Conservation (phyloP, 2,329 filamentous ascomycete genomes). For the Colletotrichum siamense region DNA sequence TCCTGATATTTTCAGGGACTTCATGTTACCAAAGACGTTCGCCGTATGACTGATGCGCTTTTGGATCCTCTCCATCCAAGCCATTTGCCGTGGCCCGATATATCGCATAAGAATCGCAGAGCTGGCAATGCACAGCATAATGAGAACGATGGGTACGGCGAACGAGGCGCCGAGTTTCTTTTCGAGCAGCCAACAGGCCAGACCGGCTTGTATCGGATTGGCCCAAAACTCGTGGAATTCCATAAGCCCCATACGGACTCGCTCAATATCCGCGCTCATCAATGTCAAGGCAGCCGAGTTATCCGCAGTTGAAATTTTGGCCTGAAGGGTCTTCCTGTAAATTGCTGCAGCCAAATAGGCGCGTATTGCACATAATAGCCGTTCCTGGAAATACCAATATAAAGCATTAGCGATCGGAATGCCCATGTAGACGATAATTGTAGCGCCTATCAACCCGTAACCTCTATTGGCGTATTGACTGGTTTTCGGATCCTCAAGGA, state of each 20-base stretch:
- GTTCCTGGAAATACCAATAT: slow-evolving; percentile 43
- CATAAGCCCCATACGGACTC: slow-evolving; percentile 38
- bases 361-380: slow-evolving; percentile 35
- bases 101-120: slow-evolving; percentile 29
- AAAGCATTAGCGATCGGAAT: slow-evolving; percentile 44
- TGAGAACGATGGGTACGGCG: neutral
- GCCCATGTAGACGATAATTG: slow-evolving; percentile 42
- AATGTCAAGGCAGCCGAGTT: slow-evolving; percentile 48
- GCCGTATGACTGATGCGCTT: slow-evolving; percentile 30
- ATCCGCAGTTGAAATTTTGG: slow-evolving; percentile 35
- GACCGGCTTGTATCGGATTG: slow-evolving; percentile 42
- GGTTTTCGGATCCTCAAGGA: slow-evolving; percentile 28
- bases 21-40: slow-evolving; percentile 38
- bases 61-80: slow-evolving; percentile 29
- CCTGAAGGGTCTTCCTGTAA: slow-evolving; percentile 36
- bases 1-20: slow-evolving; percentile 43
- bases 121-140: neutral
- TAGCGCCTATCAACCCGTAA: slow-evolving; percentile 49
- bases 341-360: slow-evolving; percentile 36
- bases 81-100: slow-evolving; percentile 15
- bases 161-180: slow-evolving; percentile 28
- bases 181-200: slow-evolving; percentile 54
- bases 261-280: slow-evolving; percentile 54
- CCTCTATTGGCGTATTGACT: slow-evolving; percentile 29
- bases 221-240: slow-evolving; percentile 47